Evolutionary conservation across 371 early-diverging fungal species (phyloP).

Genomic region (Nosema muscidifuracis): DNA sequence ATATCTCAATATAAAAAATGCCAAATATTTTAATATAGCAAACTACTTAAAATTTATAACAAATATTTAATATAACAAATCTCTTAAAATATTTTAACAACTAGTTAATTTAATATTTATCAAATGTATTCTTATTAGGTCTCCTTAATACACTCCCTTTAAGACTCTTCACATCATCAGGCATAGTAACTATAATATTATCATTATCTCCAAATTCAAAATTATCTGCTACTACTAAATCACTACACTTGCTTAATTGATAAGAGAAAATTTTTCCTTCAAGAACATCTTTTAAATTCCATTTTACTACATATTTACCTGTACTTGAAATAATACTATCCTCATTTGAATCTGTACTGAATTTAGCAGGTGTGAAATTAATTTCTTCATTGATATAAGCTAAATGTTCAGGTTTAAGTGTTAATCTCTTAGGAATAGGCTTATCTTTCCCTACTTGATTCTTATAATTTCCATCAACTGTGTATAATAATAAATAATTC

Average conservation of each 20-base stretch:
- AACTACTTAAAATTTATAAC: no score
- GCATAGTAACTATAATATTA: constrained; percentile 69
- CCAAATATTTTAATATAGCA: no score
- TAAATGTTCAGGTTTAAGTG: constrained; percentile 79
- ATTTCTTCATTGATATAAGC: constrained; percentile 69
- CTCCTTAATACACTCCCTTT: constrained; percentile 39
- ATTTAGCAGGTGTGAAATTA: constrained; percentile 77
- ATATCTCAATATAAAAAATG: no score
- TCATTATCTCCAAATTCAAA: constrained; percentile 70
- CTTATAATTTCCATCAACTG: constrained; percentile 58
- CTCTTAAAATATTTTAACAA: no score
- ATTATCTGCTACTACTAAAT: constrained; percentile 76
- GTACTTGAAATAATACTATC: constrained; percentile 72
- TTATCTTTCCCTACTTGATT: constrained; percentile 61
- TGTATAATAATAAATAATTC: constrained; percentile 72
- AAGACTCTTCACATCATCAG: constrained; percentile 62
- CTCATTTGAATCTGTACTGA: constrained; percentile 73
- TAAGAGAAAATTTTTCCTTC: constrained; percentile 71
- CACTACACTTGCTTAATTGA: constrained; percentile 71
- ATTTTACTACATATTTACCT: constrained; percentile 79
- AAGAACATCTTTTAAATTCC: constrained; percentile 77
- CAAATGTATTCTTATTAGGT: constrained; percentile 28
- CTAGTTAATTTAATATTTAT: no score
- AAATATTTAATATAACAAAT: no score
- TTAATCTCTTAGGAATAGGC: constrained; percentile 71